Conservation (phyloP, 768 basidiomycete genomes). For the Rhodosporidiobolus odoratus region DNA sequence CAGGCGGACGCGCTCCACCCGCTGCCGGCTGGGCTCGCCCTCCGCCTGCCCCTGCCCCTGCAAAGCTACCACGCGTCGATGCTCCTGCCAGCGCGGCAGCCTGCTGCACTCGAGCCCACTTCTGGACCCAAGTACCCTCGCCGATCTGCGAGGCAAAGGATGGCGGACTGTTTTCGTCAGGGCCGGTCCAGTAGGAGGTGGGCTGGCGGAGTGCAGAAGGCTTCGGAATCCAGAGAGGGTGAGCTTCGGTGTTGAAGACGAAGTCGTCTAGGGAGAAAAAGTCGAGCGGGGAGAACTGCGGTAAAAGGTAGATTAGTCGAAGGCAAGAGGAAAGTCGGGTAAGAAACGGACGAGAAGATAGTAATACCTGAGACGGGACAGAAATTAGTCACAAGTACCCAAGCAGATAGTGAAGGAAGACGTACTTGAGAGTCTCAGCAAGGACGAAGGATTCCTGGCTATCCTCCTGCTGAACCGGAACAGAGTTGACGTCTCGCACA, state of each 20-base stretch:
- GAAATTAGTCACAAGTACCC: too few relatives aligned
- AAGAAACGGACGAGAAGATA: slow-evolving; percentile 26
- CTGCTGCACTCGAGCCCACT: slow-evolving; percentile 32
- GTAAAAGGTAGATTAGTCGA: slow-evolving; percentile 52
- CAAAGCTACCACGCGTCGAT: too few relatives aligned
- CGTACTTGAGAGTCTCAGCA: slow-evolving; percentile 38
- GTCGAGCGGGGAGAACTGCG: slow-evolving; percentile 64
- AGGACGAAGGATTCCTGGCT: slow-evolving; percentile 36
- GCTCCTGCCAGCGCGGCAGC: slow-evolving; percentile 1
- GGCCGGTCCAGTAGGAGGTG: slow-evolving; percentile 15
- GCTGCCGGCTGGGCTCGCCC: background rate
- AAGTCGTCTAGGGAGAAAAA: slow-evolving; percentile 53
- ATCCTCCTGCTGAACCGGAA: slow-evolving; percentile 25
- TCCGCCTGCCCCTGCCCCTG: too few relatives aligned
- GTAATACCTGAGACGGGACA: slow-evolving; percentile 46
- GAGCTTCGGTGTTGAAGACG: slow-evolving; percentile 61
- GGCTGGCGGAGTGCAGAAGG: background rate
- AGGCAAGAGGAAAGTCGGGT: background rate
- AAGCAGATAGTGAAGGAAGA: slow-evolving; percentile 30
- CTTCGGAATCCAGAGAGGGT: slow-evolving; percentile 66
- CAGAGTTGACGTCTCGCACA: slow-evolving; percentile 25
- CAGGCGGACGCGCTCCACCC: background rate
- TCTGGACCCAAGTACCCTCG: slow-evolving; percentile 33
- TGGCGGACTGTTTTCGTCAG: background rate
- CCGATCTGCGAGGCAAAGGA: slow-evolving; percentile 13